Evolutionary conservation across 179 eudicot genomes (phyloP).

Genomic region (Gypsophila paniculata): DNA sequence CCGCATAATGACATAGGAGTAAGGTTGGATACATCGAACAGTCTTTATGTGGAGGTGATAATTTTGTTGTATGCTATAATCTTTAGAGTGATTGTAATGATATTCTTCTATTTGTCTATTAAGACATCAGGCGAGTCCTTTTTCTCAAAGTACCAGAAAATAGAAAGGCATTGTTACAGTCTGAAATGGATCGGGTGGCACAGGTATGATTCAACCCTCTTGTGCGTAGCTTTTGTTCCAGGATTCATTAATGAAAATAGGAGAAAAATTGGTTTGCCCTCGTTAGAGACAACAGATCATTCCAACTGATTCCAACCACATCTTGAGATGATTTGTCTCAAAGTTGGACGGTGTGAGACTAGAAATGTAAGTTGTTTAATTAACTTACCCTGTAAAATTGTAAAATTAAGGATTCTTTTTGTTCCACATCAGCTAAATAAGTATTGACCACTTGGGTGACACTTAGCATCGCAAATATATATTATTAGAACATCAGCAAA

Average conservation of each 20-base stretch:
- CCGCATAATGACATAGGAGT: neutral
- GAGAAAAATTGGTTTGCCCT: neutral
- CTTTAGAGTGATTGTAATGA: conserved; percentile 17
- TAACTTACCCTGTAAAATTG: neutral
- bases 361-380: neutral
- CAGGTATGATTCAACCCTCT: conserved; percentile 47
- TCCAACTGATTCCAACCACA: neutral
- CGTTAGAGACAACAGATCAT: neutral
- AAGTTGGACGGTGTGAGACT: conserved; percentile 1
- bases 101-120: conserved; percentile 33
- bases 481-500: neutral
- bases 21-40: neutral
- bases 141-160: conserved; percentile 80
- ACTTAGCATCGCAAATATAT: neutral
- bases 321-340: conserved; percentile 6
- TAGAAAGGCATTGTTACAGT: conserved; percentile 56
- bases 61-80: neutral
- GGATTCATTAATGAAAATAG: neutral
- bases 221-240: neutral
- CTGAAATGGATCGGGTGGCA: conserved; percentile 88
- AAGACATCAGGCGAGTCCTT: conserved; percentile 83
- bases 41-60: neutral
- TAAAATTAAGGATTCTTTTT: conserved; percentile 4
- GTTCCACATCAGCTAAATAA: neutral
- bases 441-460: neutral